Evolutionary conservation across 192 early-diverging fungal species (phyloP).

Genomic region (Dimargaris xerosporica): DNA sequence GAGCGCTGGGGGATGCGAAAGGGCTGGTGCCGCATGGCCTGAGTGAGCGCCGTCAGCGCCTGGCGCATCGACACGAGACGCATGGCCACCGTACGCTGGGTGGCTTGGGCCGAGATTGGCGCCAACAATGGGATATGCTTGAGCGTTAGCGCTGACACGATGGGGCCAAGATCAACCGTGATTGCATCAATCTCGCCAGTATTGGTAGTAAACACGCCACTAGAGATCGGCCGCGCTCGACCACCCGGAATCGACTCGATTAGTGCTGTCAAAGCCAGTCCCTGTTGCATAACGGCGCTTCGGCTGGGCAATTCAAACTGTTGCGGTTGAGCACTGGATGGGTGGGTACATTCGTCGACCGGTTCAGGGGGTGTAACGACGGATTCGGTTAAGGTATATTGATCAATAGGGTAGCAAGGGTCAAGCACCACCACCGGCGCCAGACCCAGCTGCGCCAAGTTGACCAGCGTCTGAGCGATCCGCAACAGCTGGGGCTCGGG

Average conservation of each 20-base stretch:
- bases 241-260: not conserved
- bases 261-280: not conserved
- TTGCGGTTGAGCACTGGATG: too few species aligned
- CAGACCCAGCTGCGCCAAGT: constrained; percentile 4
- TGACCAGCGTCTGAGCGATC: constrained; percentile 9
- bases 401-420: too few species aligned
- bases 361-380: too few species aligned
- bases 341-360: too few species aligned
- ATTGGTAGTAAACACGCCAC: not conserved
- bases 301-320: too few species aligned
- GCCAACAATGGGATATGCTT: not conserved
- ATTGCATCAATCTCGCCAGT: too few species aligned
- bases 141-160: not conserved
- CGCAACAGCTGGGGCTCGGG: not conserved
- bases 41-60: not conserved
- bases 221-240: not conserved
- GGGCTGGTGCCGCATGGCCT: not conserved
- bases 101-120: not conserved
- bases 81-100: not conserved
- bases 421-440: constrained; percentile 1
- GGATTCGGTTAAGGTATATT: too few species aligned
- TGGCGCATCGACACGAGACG: not conserved
- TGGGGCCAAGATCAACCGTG: not conserved
- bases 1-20: not conserved
- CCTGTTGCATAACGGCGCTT: too few species aligned